phyloP scores from a whole-genome alignment of 306 rosid genomes.

The Pyrus bretschneideri region DNA sequence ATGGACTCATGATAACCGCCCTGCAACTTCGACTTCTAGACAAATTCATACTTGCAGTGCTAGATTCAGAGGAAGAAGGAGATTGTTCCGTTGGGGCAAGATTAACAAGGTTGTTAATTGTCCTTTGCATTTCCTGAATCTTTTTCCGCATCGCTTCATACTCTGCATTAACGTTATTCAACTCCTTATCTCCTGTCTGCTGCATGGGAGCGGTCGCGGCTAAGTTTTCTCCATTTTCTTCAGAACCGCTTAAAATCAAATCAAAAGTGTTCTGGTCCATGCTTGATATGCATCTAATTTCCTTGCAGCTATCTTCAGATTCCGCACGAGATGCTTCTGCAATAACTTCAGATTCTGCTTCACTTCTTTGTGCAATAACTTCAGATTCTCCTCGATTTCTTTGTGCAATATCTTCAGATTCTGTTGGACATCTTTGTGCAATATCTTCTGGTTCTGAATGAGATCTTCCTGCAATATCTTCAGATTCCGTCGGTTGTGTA shows the following conservation, averaged over 20 bases:
- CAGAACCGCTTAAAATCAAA: constrained; percentile 16
- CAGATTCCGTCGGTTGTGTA: constrained; percentile 1
- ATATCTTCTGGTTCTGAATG: not conserved
- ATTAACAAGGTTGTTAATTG: constrained; percentile 32
- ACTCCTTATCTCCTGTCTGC: constrained; percentile 19
- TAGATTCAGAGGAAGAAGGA: constrained; percentile 22
- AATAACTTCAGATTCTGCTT: not conserved
- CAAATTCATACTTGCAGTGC: constrained; percentile 18
- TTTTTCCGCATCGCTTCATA: constrained; percentile 28
- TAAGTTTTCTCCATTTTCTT: constrained; percentile 32
- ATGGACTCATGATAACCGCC: constrained; percentile 26
- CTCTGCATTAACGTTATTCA: constrained; percentile 16
- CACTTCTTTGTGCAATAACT: constrained; percentile 20
- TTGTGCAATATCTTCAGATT: not conserved
- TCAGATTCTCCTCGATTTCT: constrained; percentile 9
- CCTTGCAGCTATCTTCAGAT: constrained; percentile 31
- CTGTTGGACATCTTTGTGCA: not conserved
- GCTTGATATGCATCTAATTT: constrained; percentile 37
- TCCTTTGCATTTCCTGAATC: constrained; percentile 35
- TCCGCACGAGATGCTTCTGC: not conserved
- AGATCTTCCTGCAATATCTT: constrained; percentile 21
- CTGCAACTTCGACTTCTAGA: constrained; percentile 46
- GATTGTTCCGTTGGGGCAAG: constrained; percentile 35
- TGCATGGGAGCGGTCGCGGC: not conserved
- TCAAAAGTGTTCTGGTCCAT: constrained; percentile 5